Conservation (phyloP, 1,139 yeast genomes). For the Candida sanyaensis region DNA sequence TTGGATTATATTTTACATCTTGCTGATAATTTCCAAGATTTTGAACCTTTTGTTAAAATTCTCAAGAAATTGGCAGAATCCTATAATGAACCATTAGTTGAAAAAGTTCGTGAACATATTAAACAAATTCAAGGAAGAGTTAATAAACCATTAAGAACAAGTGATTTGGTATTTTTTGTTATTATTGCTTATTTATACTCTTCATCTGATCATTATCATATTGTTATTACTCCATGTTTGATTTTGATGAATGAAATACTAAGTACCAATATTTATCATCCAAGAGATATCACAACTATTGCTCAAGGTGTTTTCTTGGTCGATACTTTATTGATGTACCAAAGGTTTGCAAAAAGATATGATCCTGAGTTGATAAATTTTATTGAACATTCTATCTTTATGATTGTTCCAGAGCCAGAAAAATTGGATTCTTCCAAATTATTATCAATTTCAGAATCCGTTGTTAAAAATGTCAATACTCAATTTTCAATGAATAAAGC, state of each 20-base stretch:
- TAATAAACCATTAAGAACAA: conserved; percentile 29
- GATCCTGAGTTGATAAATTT: conserved; percentile 77
- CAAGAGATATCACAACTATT: conserved; percentile 29
- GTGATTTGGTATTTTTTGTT: conserved; percentile 70
- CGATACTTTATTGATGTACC: conserved; percentile 69
- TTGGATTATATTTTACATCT: conserved; percentile 62
- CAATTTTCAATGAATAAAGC: conserved; percentile 7
- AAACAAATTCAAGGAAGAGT: conserved; percentile 53
- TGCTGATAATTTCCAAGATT: conserved; percentile 22
- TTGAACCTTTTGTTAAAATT: conserved; percentile 48
- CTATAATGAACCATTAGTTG: conserved; percentile 65
- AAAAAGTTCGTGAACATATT: conserved; percentile 34
- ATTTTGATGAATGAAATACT: conserved; percentile 73
- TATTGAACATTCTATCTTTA: conserved; percentile 52
- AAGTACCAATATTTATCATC: conserved; percentile 28
- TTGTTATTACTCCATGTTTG: conserved; percentile 82
- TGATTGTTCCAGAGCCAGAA: conserved; percentile 47
- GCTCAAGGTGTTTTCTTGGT: conserved; percentile 59
- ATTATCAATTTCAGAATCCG: conserved; percentile 4
- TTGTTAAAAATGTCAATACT: conserved; percentile 1
- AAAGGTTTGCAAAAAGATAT: conserved; percentile 72
- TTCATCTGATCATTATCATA: conserved; percentile 93
- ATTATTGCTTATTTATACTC: conserved; percentile 80
- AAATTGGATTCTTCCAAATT: conserved; percentile 14
- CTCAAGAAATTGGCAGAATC: conserved; percentile 65